phyloP scores from a whole-genome alignment of 768 basidiomycete genomes.

The Cytidiella melzeri region DNA sequence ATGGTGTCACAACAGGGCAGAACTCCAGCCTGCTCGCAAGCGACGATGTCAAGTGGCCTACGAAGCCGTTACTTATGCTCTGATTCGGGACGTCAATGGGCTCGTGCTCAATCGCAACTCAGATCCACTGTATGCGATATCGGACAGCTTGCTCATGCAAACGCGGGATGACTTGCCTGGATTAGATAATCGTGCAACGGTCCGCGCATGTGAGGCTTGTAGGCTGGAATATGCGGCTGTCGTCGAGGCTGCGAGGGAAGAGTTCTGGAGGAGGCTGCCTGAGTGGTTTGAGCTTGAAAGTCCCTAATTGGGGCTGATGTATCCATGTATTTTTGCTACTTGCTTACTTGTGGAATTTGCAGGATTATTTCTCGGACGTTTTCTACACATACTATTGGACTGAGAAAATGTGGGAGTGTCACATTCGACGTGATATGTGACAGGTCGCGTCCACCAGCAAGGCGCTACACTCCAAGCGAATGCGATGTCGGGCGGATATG shows the following conservation, averaged over 20 bases:
- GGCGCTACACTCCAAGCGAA: too few relatives aligned
- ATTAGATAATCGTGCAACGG: constrained; percentile 36
- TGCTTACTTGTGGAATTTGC: background rate
- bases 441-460: background rate
- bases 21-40: constrained; percentile 36
- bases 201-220: constrained; percentile 61
- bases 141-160: constrained; percentile 63
- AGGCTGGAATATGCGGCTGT: constrained; percentile 54
- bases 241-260: constrained; percentile 53
- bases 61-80: constrained; percentile 68
- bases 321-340: constrained; percentile 12
- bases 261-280: constrained; percentile 61
- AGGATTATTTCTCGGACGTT: background rate
- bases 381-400: background rate
- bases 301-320: constrained; percentile 27
- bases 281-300: constrained; percentile 59
- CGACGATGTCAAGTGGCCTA: constrained; percentile 66
- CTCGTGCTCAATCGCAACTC: constrained; percentile 58
- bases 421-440: constrained; percentile 2
- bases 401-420: background rate
- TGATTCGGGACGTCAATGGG: constrained; percentile 68
- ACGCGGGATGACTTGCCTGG: constrained; percentile 40
- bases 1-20: constrained; percentile 43
- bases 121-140: constrained; percentile 66
- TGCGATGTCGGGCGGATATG: too few relatives aligned